These are phyloP conservation scores for Gautieria morchelliformis DNA, from an alignment of 768 basidiomycete genomes.

Conservation along the genomic window DNA sequence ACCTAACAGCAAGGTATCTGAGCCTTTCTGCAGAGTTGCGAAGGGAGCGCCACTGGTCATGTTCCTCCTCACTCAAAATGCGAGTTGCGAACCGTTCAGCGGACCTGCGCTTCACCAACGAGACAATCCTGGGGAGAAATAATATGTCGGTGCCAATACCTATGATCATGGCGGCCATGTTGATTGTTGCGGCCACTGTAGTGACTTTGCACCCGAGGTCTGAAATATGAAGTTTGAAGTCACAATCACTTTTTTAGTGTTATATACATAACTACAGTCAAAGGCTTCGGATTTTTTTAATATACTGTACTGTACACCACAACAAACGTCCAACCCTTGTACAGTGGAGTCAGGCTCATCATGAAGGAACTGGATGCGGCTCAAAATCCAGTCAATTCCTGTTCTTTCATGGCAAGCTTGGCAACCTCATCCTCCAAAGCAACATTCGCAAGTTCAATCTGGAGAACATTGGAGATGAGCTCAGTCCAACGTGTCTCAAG, in stretches of 20 bases:
- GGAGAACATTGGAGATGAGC: conserved; percentile 79
- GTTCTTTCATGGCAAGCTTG: conserved; percentile 46
- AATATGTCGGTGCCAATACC: conserved; percentile 74
- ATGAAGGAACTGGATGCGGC: too few relatives aligned
- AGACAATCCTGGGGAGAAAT: conserved; percentile 52
- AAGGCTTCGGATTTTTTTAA: too few relatives aligned
- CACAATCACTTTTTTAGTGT: neutral
- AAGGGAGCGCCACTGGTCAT: conserved; percentile 31
- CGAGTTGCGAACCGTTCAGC: conserved; percentile 41
- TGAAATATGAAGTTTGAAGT: too few relatives aligned
- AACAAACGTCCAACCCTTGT: too few relatives aligned
- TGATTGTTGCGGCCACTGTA: too few relatives aligned
- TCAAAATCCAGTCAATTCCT: conserved; percentile 41
- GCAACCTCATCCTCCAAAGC: conserved; percentile 71
- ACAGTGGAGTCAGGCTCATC: too few relatives aligned
- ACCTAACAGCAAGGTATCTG: conserved; percentile 70
- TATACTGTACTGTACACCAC: too few relatives aligned
- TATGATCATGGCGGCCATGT: conserved; percentile 52
- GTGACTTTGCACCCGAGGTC: too few relatives aligned
- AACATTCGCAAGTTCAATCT: conserved; percentile 92
- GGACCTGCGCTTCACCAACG: conserved; percentile 40
- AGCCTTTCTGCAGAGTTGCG: conserved; percentile 19
- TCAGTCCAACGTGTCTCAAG: conserved; percentile 91
- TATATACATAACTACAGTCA: too few relatives aligned
- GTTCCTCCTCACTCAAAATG: conserved; percentile 47